Percentiles rank a stretch among this genome's conserved stretches.
Conservation (phyloP, 805 yeast species). For the Saccharomycopsis sp. region DNA sequence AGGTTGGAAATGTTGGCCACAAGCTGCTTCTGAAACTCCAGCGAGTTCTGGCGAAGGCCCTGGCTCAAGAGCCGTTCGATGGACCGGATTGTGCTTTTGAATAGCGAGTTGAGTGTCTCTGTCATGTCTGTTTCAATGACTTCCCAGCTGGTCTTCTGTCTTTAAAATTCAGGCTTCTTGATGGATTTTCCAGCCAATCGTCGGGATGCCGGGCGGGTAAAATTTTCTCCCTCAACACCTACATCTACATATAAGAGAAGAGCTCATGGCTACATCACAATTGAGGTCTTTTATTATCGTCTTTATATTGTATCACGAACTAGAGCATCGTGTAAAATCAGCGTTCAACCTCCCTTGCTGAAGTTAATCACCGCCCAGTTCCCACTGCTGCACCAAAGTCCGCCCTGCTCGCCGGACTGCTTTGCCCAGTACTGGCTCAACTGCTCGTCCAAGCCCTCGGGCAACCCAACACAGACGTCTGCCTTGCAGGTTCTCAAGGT, state of each 20-base stretch:
- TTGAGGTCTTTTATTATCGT: too few relatives aligned
- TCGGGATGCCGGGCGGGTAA: too few relatives aligned
- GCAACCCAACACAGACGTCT: slow-evolving; percentile 84
- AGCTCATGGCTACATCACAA: too few relatives aligned
- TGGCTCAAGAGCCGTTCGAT: not conserved
- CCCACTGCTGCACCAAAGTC: slow-evolving; percentile 82
- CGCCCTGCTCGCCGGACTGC: slow-evolving; percentile 52
- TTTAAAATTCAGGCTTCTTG: too few relatives aligned
- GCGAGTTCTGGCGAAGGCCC: slow-evolving; percentile 6
- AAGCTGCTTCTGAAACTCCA: slow-evolving; percentile 5
- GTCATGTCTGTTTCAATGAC: too few relatives aligned
- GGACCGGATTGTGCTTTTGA: slow-evolving; percentile 1
- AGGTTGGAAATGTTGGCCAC: not conserved
- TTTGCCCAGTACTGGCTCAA: slow-evolving; percentile 52
- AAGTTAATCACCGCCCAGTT: slow-evolving; percentile 87
- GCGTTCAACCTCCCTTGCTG: slow-evolving; percentile 20
- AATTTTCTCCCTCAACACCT: too few relatives aligned
- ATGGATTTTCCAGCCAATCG: too few relatives aligned
- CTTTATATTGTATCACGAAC: too few relatives aligned
- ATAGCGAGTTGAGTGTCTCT: not conserved
- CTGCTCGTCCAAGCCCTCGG: slow-evolving; percentile 61
- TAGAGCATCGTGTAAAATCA: too few relatives aligned
- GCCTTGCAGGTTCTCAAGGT: slow-evolving; percentile 93
- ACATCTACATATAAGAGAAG: too few relatives aligned
- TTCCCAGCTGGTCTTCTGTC: too few relatives aligned